Percentiles rank a stretch among this genome's conserved stretches.
These are phyloP conservation scores for Anthracocystis panici-leucophaei DNA, from an alignment of 1,284 basidiomycete species.

Conservation along the genomic window DNA sequence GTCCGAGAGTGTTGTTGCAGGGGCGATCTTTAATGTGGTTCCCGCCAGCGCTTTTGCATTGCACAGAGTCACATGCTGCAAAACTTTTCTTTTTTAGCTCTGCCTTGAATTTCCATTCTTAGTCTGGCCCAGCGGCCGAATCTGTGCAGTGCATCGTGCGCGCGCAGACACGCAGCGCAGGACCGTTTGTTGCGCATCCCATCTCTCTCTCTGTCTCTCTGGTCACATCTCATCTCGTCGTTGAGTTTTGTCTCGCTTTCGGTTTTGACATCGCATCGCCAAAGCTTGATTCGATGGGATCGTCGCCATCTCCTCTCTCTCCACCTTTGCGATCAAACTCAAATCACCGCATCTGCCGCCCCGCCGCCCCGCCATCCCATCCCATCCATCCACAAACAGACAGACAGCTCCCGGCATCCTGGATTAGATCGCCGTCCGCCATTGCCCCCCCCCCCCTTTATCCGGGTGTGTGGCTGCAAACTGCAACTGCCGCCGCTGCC, in stretches of 20 bases:
- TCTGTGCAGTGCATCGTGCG: too few relatives aligned
- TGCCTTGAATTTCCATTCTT: too few relatives aligned
- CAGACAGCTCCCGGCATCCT: slow-evolving; percentile 3
- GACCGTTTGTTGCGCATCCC: too few relatives aligned
- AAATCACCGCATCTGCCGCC: background rate
- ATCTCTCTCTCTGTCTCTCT: background rate
- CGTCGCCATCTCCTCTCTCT: slow-evolving; percentile 2
- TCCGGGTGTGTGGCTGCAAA: background rate
- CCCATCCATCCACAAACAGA: background rate
- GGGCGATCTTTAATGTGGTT: too few relatives aligned
- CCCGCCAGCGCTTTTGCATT: too few relatives aligned
- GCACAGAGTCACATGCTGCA: too few relatives aligned
- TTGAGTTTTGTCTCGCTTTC: background rate
- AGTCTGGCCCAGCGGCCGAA: too few relatives aligned
- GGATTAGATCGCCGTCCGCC: slow-evolving; percentile 6
- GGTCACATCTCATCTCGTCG: background rate
- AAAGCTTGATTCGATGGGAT: slow-evolving; percentile 8
- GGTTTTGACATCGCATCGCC: slow-evolving; percentile 1
- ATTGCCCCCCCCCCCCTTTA: background rate
- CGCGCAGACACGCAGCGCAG: too few relatives aligned
- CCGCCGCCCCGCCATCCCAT: background rate
- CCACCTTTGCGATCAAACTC: background rate
- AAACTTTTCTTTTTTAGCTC: too few relatives aligned
- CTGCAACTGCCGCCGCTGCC: background rate
- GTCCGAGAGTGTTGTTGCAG: too few relatives aligned